These are phyloP conservation scores for Wakefieldia striispora DNA, from an alignment of 768 basidiomycete species.

Conservation along the genomic window DNA sequence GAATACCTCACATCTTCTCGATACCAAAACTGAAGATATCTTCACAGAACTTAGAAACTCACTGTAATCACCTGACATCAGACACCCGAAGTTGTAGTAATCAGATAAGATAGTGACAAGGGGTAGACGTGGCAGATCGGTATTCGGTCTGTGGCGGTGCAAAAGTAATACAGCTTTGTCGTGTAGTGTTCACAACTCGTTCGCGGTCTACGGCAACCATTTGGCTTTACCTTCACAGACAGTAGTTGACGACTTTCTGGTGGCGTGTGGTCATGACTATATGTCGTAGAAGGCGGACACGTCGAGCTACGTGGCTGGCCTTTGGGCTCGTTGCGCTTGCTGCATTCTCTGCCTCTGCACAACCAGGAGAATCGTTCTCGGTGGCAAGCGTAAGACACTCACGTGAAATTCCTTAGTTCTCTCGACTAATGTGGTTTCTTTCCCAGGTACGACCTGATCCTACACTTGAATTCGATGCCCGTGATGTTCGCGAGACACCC, in stretches of 20 bases:
- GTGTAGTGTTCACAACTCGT: not conserved
- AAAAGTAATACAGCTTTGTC: not conserved
- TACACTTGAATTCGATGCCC: slow-evolving; percentile 1
- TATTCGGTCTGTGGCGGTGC: slow-evolving; percentile 15
- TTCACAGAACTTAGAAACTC: too few species aligned
- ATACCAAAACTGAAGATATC: too few species aligned
- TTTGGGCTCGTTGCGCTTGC: slow-evolving; percentile 57
- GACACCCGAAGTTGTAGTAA: not conserved
- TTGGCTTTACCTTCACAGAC: not conserved
- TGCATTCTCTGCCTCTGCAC: slow-evolving; percentile 44
- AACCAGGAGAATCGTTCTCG: slow-evolving; percentile 19
- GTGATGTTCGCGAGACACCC: slow-evolving; percentile 11
- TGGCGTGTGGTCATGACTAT: slow-evolving; percentile 13
- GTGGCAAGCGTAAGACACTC: slow-evolving; percentile 16
- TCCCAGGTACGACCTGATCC: slow-evolving; percentile 15
- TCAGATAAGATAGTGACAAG: slow-evolving; percentile 8
- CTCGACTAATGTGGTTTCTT: not conserved
- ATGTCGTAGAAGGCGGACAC: slow-evolving; percentile 22
- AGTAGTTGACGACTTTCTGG: not conserved
- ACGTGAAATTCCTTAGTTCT: not conserved
- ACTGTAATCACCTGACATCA: not conserved
- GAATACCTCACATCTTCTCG: too few species aligned
- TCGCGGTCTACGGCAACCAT: not conserved
- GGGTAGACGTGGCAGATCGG: slow-evolving; percentile 16
- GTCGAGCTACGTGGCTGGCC: slow-evolving; percentile 57